Base-by-base conservation (phyloP, 2,329 filamentous ascomycete species). In the Hirsutella rhossiliensis region DNA sequence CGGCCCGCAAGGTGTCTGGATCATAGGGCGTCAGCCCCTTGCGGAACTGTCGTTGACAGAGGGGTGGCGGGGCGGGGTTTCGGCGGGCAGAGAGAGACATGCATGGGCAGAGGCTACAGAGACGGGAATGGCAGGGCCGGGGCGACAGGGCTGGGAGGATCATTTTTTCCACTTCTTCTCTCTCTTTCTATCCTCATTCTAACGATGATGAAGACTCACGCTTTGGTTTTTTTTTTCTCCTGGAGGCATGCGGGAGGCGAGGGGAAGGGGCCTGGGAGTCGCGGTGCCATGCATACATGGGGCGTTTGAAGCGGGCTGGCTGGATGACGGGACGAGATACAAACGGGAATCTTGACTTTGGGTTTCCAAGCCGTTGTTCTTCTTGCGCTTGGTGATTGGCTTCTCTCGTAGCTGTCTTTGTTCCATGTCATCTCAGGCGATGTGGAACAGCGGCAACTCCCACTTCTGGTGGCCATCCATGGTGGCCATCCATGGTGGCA, bases 1-100 rank as follows among this genome's bases (percentile, higher is more conserved):
- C 69, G 20, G 67, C 65, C 34, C 67, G 75, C 47, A 79, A 78
- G 63, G 69, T 77, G 45, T 76, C 73, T 41, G 71, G 61, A 43
- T 57, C 61, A 43, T 61, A 63, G 55, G 59, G 50, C 47, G 50
- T 50, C 45, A 49, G 48, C 41, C 18, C 45, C 30, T 45, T 45
- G 44, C 50, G 53, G 41, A 47, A 37, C 43, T 53, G 50, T 50
- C 50, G 40, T 28, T 45, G 37, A 45, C 8, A 9, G 38, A 23
- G 11, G 8, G 15, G 30, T 30, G 15, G 34, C 7, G 23, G 7
- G 23, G 23, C 23, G 7, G 4, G 23, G 23, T 23, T 4, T 4
- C 23, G 23, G 23, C 23, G 7, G 4, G 23, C 23, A 23, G 23
- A 23, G 23, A 23, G 23, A 23, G 23, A 7, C 23, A 27, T 9